Evolutionary conservation across 2,329 filamentous ascomycete species (phyloP).

Genomic region (Neofusicoccum laricinum): DNA sequence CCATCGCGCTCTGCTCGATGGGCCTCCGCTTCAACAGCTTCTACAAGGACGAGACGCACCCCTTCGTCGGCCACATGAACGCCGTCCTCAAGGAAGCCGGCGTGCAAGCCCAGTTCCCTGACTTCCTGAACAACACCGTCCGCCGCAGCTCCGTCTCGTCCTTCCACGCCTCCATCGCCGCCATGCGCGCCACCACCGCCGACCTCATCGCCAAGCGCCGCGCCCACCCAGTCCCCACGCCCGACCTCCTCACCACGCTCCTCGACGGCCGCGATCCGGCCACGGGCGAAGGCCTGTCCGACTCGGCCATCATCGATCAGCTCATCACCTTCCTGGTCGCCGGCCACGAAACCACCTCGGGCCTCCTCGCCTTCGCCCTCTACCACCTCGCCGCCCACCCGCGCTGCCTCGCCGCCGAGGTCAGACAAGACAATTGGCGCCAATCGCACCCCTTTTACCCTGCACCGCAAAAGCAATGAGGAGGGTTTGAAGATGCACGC

Average conservation of each 20-base stretch:
- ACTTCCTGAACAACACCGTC: conserved; percentile 23
- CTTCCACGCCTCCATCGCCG: conserved; percentile 30
- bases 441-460: too few relatives aligned
- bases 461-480: conserved; percentile 54
- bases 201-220: conserved; percentile 58
- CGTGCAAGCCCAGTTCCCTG: conserved; percentile 29
- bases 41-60: conserved; percentile 34
- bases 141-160: too few relatives aligned
- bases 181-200: conserved; percentile 54
- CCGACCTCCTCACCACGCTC: conserved; percentile 61
- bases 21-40: conserved; percentile 43
- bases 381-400: conserved; percentile 41
- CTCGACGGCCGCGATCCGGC: conserved; percentile 59
- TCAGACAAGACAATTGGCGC: too few relatives aligned
- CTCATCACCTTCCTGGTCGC: conserved; percentile 66
- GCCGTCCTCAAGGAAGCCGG: conserved; percentile 36
- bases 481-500: conserved; percentile 14
- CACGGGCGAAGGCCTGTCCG: conserved; percentile 56
- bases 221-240: conserved; percentile 52
- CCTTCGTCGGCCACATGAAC: conserved; percentile 37
- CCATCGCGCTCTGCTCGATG: conserved; percentile 39
- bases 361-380: conserved; percentile 43
- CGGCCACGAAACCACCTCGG: conserved; percentile 42
- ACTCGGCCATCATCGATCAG: conserved; percentile 64
- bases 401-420: too few relatives aligned